Conservation (phyloP, 176 grass and related monocot genomes). For the Aegilops bicornis region DNA sequence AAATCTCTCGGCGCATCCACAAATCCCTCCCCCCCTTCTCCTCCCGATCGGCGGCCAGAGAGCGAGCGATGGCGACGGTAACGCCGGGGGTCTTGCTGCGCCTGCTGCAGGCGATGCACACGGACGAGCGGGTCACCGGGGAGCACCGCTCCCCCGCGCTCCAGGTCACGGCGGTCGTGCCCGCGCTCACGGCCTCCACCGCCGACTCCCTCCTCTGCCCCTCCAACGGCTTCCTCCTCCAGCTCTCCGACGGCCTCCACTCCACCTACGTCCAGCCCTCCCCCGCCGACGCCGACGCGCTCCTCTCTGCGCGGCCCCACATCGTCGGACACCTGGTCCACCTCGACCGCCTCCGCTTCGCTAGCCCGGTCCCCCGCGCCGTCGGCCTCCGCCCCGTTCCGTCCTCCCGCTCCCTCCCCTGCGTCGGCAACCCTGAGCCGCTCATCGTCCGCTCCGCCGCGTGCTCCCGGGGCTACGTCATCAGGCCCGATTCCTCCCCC, state of each 20-base stretch:
- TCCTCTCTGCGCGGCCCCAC: constrained; percentile 60
- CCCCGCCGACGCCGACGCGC: constrained; percentile 56
- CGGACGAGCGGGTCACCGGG: constrained; percentile 54
- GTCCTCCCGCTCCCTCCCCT: constrained; percentile 47
- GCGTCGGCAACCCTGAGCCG: constrained; percentile 46
- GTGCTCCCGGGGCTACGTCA: constrained; percentile 51
- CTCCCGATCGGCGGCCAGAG: not conserved
- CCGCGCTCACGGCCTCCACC: constrained; percentile 75
- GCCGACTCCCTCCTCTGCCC: constrained; percentile 81
- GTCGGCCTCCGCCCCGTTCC: constrained; percentile 68
- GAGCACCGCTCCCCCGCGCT: constrained; percentile 82
- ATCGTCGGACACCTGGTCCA: constrained; percentile 87
- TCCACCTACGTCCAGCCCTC: constrained; percentile 83
- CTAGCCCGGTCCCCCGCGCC: constrained; percentile 68
- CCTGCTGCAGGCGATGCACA: constrained; percentile 82
- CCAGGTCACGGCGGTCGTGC: constrained; percentile 78
- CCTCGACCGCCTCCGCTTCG: constrained; percentile 75
- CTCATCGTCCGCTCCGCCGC: constrained; percentile 56
- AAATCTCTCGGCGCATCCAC: not conserved
- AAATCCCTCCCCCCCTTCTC: not conserved
- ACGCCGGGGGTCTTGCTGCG: constrained; percentile 71
- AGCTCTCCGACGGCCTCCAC: constrained; percentile 79
- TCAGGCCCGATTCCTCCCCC: constrained; percentile 55
- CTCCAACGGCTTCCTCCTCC: constrained; percentile 76
- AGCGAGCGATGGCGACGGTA: constrained; percentile 55